Evolutionary conservation across 306 rosid species (phyloP).

Genomic region (Elaeagnus macrophylla): DNA sequence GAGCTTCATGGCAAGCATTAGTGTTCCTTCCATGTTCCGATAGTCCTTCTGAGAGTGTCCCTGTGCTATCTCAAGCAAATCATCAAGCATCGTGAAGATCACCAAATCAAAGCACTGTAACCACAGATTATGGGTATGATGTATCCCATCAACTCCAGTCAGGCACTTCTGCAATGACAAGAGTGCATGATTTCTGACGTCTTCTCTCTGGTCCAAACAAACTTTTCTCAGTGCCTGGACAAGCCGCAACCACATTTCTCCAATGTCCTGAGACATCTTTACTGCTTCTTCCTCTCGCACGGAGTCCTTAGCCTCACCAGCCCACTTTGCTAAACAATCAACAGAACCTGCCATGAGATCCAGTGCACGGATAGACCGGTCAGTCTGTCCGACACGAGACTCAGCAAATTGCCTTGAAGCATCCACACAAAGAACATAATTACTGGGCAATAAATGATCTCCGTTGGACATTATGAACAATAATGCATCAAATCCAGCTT

Average conservation of each 20-base stretch:
- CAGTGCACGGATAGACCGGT: constrained; percentile 72
- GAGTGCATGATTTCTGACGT: constrained; percentile 88
- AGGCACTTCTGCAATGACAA: constrained; percentile 70
- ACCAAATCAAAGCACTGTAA: constrained; percentile 79
- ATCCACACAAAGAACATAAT: constrained; percentile 67
- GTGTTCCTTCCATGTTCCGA: constrained; percentile 97
- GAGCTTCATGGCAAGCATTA: constrained; percentile 73
- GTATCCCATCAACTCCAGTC: constrained; percentile 64
- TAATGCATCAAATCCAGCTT: constrained; percentile 87
- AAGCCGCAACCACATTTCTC: constrained; percentile 95
- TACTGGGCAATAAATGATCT: constrained; percentile 76
- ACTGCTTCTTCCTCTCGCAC: constrained; percentile 57
- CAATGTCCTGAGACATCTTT: constrained; percentile 69
- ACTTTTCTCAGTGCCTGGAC: constrained; percentile 87
- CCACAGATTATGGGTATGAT: constrained; percentile 53
- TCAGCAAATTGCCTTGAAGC: constrained; percentile 93
- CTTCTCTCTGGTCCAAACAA: constrained; percentile 97
- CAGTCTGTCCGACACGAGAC: constrained; percentile 90
- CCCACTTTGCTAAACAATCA: constrained; percentile 70
- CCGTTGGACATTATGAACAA: constrained; percentile 82
- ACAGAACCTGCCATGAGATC: constrained; percentile 88
- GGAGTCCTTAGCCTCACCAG: constrained; percentile 57
- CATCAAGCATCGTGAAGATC: constrained; percentile 93
- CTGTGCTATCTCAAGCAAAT: constrained; percentile 85
- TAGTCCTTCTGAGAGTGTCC: constrained; percentile 85